Base-by-base conservation (phyloP, 306 rosid genomes). In the Comarum palustre region DNA sequence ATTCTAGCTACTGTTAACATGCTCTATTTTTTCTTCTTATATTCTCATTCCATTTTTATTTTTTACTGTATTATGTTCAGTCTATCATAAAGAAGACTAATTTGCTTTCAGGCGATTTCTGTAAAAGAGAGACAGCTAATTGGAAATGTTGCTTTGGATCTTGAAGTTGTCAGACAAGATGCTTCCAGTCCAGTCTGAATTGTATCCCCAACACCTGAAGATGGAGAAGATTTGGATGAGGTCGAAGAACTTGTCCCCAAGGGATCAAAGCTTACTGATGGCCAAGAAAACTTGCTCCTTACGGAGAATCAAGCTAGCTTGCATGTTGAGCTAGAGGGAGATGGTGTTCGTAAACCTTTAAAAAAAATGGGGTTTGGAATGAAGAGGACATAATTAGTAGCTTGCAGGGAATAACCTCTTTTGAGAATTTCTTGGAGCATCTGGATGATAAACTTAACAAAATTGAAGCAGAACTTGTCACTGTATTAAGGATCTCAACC, bases 61-160 rank as follows among this genome's bases (percentile, higher is more conserved):
- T 29, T 52, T 50, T 79, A 9, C 48, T 68, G 8, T 71, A 50
- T 60, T 42, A 73, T 50, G 69, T 69, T 63, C 57, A 71, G 50
- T 36, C 9, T 24, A 31, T 72, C 43, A 50, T 46, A 62, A 72
- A 67, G 72, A 77, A 77, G 32, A 69, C 57, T 73, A 38, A 73
- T 79, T 36, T 80, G 74, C 71, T 86, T 87, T 81, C 91, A 94
- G 98, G 95, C 89, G 29, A 89, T 94, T 84, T 81, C 88, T 79
- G 25, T 82, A 72, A 91, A 91, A 86, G 98, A 91, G 82, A 89
- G 79, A 77, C 95, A 91, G 86, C 87, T 94, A 29, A 83, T 91
- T 19, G 87, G 89, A 69, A 85, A 82, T 84, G 87, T 87, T 59
- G 78, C 81, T 68, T 62, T 72, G 83, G 87, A 88, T 82, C 78